Evolutionary conservation across 2,329 filamentous ascomycete genomes (phyloP), one percentile per base, ranked within the genome.

Genomic region (Amauroascus niger): DNA sequence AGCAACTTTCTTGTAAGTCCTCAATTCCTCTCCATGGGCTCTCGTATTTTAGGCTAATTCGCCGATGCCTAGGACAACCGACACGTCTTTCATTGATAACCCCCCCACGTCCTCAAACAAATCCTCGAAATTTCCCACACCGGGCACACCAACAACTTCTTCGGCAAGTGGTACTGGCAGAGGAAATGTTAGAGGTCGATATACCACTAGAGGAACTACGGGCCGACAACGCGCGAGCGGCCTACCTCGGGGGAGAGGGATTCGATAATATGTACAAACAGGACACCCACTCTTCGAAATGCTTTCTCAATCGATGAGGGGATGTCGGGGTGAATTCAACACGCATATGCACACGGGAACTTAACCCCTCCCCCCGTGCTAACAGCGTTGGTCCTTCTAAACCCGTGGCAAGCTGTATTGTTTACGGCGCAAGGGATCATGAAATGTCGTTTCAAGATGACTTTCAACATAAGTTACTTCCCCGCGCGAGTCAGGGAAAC

Each of bases 41-140:
- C 6, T 30, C 11, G 13, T 16, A 3, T 16, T 28, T 16, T n/a
- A 30, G 18, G n/a, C 37, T 51, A 52, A 52, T 30, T 5, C 7
- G 20, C 2, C 24, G n/a, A n/a, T 22, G 58, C 3, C n/a, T 60
- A 91, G 87, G 78, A 95, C 90, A 22, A 95, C 88, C 9, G 89
- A 95, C 65, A 94, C 86, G 5, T 88, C 87, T 1, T 96, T 95
- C 64, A 82, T 95, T 53, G 88, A 95, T 32, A 87, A 95, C 62
- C 90, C 89, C 6, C 78, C 79, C 2, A 71, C 69, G 3, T 78
- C 77, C 35, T 74, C 72, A 28, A 80, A 78, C 62, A 65, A 69
- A 1, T 66, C 65, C 0, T 59, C 69, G 14, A 69, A 62, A 55
- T 64, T 64, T 43, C 52, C 65, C n/a, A 59, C 60, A 32, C 49